Evolutionary conservation across 768 basidiomycete species (phyloP).

Genomic region (Fomitopsis pulvina): DNA sequence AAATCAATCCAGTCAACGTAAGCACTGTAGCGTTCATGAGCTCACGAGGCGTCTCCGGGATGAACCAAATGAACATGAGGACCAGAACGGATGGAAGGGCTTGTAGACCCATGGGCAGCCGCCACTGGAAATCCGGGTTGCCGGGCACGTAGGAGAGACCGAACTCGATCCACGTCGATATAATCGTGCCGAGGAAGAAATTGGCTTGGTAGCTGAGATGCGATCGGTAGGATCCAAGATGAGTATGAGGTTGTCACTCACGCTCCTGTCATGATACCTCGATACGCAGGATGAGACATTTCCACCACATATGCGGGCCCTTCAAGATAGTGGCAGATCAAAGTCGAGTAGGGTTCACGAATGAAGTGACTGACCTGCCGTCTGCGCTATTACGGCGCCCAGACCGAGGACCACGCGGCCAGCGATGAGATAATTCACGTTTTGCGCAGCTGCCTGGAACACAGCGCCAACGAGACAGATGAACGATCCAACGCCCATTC

Average conservation of each 20-base stretch:
- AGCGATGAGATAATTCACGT: conserved; percentile 47
- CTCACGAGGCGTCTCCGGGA: conserved; percentile 62
- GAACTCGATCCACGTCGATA: conserved; percentile 26
- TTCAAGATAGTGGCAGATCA: conserved; percentile 18
- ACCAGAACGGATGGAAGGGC: conserved; percentile 53
- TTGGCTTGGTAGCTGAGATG: conserved; percentile 6
- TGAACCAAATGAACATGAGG: conserved; percentile 44
- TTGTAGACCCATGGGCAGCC: conserved; percentile 59
- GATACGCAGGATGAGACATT: conserved; percentile 50
- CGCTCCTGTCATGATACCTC: conserved; percentile 54
- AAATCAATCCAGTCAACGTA: neutral
- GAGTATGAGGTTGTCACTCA: conserved; percentile 28
- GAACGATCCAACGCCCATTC: conserved; percentile 41
- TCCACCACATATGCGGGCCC: conserved; percentile 60
- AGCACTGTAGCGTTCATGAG: conserved; percentile 20
- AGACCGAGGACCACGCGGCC: conserved; percentile 28
- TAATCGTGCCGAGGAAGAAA: conserved; percentile 16
- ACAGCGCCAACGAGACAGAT: conserved; percentile 62
- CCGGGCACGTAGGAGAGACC: conserved; percentile 39
- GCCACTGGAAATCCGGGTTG: conserved; percentile 47
- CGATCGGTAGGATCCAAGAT: neutral
- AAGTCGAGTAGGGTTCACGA: neutral
- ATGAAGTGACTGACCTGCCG: conserved; percentile 1
- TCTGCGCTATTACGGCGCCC: conserved; percentile 29
- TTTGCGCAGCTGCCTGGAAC: conserved; percentile 43